Base-by-base conservation (phyloP, 768 basidiomycete genomes). In the Panus rudis region DNA sequence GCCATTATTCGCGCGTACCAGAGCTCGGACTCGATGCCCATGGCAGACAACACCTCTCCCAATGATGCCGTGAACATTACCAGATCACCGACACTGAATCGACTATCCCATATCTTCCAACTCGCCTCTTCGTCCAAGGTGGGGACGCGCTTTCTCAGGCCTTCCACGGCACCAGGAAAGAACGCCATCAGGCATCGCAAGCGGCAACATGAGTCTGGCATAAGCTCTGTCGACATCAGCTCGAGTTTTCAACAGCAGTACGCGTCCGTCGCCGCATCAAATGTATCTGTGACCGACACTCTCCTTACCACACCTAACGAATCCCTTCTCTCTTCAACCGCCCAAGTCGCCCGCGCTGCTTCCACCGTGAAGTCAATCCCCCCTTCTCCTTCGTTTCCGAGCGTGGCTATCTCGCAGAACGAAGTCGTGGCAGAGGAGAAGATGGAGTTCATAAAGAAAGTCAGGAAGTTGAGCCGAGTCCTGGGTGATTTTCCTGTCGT, bases 401-500 rank as follows among this genome's bases (percentile, higher is more conserved):
- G n/a, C 30, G 37, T 56, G 11, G 56, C 61, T 25, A 54, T 59
- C 27, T 64, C 58, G 20, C 49, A 53, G 16, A 66, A 68, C 50
- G 58, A 61, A 12, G 60, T 67, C 20, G 60, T 59, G 41, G 55
- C 56, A 12, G 50, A 51, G 42, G 60, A 68, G 41, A 69, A 68
- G 48, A 63, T 57, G 41, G 63, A 60, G 47, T 52, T 69, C 39
- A 46, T 71, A 41, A 63, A 62, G 52, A 70, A 72, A 47, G 62
- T 66, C 20, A 59, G 67, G 27, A 74, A 70, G 48, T 56, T 76
- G 37, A 67, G 65, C 48, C 64, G 59, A 39, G 63, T 70, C 37
- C 65, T 77, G 31, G 67, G 66, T 27, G 63, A 70, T 22, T 42
- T 62, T 3, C 55, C 68, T 13, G 43, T 52, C 16, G 45, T 46